Conservation (phyloP, 345 rosid genomes). For the Brassica juncea region DNA sequence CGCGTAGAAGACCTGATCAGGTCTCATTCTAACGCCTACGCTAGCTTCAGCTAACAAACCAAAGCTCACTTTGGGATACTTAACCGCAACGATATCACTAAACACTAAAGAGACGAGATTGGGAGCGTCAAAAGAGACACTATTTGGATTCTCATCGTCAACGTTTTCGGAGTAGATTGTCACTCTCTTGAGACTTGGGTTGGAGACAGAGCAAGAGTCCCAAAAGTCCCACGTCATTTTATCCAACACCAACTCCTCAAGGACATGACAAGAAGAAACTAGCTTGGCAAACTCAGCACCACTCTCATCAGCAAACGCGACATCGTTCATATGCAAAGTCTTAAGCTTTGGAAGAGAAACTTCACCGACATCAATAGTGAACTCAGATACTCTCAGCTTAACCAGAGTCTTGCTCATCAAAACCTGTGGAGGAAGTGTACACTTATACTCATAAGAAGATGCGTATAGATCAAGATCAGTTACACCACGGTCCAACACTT, state of each 20-base stretch:
- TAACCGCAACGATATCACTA: not conserved
- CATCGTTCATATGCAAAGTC: not conserved
- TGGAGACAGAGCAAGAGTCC: slow-evolving; percentile 6
- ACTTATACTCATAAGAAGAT: too few relatives aligned
- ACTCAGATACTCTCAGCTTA: slow-evolving; percentile 1
- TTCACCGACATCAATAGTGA: not conserved
- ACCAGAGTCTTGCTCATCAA: slow-evolving; percentile 20
- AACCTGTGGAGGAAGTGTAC: not conserved
- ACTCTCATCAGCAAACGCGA: not conserved
- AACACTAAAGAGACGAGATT: slow-evolving; percentile 12
- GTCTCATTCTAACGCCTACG: slow-evolving; percentile 6
- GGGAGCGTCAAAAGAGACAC: slow-evolving; percentile 12
- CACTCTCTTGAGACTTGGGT: slow-evolving; percentile 20
- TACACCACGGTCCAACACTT: too few relatives aligned
- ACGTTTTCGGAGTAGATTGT: not conserved
- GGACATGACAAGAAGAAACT: slow-evolving; percentile 15
- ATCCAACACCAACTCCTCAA: slow-evolving; percentile 20
- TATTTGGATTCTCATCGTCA: slow-evolving; percentile 11
- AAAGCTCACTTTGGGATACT: slow-evolving; percentile 7
- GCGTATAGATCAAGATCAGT: too few relatives aligned
- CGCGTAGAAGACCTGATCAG: not conserved
- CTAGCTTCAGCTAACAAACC: not conserved
- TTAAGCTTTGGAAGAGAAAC: slow-evolving; percentile 18
- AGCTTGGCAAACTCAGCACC: slow-evolving; percentile 19
- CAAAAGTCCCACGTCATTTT: not conserved